Evolutionary conservation across 169 alveolate genomes (phyloP).

Genomic region (Plasmodium sp.): DNA sequence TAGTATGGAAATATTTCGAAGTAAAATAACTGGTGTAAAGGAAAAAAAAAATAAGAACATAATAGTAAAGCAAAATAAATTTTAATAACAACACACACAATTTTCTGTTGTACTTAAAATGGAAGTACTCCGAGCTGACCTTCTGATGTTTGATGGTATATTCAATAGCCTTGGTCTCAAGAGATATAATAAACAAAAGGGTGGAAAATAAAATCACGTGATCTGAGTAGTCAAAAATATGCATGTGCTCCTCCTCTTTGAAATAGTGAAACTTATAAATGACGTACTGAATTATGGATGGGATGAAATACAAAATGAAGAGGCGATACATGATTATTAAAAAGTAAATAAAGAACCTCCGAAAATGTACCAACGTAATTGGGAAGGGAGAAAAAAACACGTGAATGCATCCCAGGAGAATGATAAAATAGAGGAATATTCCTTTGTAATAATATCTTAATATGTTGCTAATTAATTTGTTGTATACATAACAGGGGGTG

Average conservation of each 20-base stretch:
- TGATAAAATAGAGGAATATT: conserved; percentile 48
- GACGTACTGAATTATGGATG: conserved; percentile 73
- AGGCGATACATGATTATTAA: conserved; percentile 72
- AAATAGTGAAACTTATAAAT: conserved; percentile 54
- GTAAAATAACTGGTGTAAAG: conserved; percentile 72
- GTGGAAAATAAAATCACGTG: conserved; percentile 73
- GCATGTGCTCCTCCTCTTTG: conserved; percentile 63
- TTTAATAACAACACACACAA: conserved; percentile 43
- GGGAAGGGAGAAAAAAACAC: conserved; percentile 75
- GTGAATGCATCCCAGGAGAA: conserved; percentile 71
- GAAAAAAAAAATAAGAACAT: conserved; percentile 68
- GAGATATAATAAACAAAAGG: conserved; percentile 50
- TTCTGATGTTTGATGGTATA: conserved; percentile 64
- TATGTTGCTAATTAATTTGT: conserved; percentile 43
- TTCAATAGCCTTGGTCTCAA: conserved; percentile 65
- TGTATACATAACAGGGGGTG: conserved; percentile 73
- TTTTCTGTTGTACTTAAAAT: conserved; percentile 72
- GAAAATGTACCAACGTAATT: conserved; percentile 69
- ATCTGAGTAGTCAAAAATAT: conserved; percentile 74
- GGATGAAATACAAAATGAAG: conserved; percentile 67
- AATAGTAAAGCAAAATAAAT: conserved; percentile 50
- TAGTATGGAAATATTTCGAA: conserved; percentile 71
- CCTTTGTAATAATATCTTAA: conserved; percentile 70
- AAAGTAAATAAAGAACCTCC: conserved; percentile 70
- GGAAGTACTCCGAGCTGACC: conserved; percentile 50